Base-by-base conservation (phyloP, 2,329 filamentous ascomycete genomes). In the Taxawa tesnikishii region DNA sequence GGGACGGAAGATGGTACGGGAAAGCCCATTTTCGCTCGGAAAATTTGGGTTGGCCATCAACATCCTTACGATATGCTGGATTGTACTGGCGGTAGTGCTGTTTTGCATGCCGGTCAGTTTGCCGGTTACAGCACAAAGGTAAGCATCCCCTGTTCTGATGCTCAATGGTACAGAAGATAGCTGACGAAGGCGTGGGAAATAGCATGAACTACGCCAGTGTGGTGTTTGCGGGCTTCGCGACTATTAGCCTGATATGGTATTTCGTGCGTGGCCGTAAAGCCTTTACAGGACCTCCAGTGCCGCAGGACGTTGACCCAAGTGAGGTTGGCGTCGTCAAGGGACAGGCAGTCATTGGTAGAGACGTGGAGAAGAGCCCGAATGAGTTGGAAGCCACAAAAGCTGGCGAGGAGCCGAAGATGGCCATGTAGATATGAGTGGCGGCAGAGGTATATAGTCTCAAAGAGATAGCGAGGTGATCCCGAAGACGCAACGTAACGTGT, bases 1-100 rank as follows among this genome's bases (percentile, higher is more conserved):
- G 11, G 67, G 75, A 7, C 70, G 82, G n/a, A 64, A 69, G 32
- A 67, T 73, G 21, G 70, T 85, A n/a, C 62, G 64, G 31, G 56
- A 75, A 43, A 81, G 78, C 0, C 65, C 70, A 0, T 87, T 70
- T 49, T 77, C 76, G 0, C 68, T 87, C 0, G 80, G 81, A 4
- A 66, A 57, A 28, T 76, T 83, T 41, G 82, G 82, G 0, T 73
- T 67, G 47, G 49, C 63, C 4, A 79, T 84, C 51, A 87, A 87
- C 49, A 52, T 70, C 19, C 55, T 75, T 26, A 80, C 75, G 31
- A 53, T 84, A n/a, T 55, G 61, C 24, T 87, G 80, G 80, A 83
- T 85, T 36, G 53, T 62, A 18, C 62, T 87, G 12, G 70, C 79
- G 2, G 67, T 83, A 11, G 68, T 81, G 34, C 59, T 87, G 27